Conservation (phyloP, 192 early-diverging fungal genomes). For the Podila clonocystis region DNA sequence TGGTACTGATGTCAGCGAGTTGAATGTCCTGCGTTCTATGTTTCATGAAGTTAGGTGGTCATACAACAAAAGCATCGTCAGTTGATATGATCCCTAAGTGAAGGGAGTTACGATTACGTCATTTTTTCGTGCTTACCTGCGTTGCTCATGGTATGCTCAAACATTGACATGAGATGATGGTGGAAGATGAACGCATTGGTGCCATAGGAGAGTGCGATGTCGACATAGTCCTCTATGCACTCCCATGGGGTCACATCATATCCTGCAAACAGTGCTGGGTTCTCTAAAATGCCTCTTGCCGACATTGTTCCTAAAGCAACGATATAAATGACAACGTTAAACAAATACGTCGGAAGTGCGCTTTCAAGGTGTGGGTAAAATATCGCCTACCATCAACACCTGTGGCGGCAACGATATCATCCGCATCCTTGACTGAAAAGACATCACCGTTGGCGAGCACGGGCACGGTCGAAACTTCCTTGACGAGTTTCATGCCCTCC, state of each 20-base stretch:
- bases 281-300: conserved; percentile 88
- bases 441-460: conserved; percentile 92
- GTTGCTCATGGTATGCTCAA: conserved; percentile 84
- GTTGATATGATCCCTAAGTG: background rate
- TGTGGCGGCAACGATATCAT: conserved; percentile 77
- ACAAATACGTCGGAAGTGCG: background rate
- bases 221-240: conserved; percentile 80
- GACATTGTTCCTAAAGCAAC: conserved; percentile 79
- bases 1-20: conserved; percentile 79
- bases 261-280: conserved; percentile 94
- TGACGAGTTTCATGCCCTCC: conserved; percentile 85
- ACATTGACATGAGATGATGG: conserved; percentile 97
- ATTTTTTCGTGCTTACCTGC: conserved; percentile 37
- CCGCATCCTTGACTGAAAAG: conserved; percentile 78
- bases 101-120: no score
- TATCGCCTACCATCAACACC: conserved; percentile 73
- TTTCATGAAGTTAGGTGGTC: background rate
- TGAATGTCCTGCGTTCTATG: conserved; percentile 87
- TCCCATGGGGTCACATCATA: conserved; percentile 80
- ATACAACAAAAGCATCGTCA: background rate
- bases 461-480: conserved; percentile 82
- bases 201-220: conserved; percentile 78
- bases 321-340: background rate
- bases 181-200: conserved; percentile 88
- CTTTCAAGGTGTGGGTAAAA: background rate